Conservation (phyloP, 352 stramenopile genomes). For the Elongisporangium senticosum region DNA sequence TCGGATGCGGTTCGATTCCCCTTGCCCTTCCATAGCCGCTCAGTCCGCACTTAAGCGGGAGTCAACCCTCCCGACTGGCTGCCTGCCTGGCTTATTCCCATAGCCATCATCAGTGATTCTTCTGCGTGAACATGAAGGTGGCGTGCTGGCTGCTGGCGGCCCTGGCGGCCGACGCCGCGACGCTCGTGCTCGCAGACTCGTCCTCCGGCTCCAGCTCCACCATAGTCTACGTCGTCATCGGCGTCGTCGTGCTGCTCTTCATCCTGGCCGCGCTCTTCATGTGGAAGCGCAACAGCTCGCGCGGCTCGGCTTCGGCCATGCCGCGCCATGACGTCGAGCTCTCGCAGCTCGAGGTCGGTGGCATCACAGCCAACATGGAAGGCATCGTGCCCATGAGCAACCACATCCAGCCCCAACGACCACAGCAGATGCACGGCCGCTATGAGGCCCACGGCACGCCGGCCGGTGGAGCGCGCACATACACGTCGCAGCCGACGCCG, state of each 20-base stretch:
- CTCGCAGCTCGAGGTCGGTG: background rate
- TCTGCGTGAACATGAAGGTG: background rate
- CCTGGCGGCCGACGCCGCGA: slow-evolving; percentile 2
- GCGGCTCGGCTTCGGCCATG: background rate
- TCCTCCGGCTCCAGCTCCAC: slow-evolving; percentile 23
- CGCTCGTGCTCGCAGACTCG: slow-evolving; percentile 6
- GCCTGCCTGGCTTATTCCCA: background rate
- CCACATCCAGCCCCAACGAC: slow-evolving; percentile 12
- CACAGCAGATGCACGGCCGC: slow-evolving; percentile 5
- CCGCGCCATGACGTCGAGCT: slow-evolving; percentile 4
- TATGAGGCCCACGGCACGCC: slow-evolving; percentile 14
- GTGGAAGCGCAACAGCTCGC: slow-evolving; percentile 25
- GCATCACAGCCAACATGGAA: background rate
- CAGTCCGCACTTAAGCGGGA: background rate
- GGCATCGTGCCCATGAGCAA: background rate
- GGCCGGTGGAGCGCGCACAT: slow-evolving; percentile 8
- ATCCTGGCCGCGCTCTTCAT: slow-evolving; percentile 42
- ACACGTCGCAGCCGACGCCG: slow-evolving; percentile 20
- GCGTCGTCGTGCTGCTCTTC: slow-evolving; percentile 44
- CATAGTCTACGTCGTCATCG: slow-evolving; percentile 56
- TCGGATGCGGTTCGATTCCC: background rate
- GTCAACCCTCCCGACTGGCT: background rate
- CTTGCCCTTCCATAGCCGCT: background rate
- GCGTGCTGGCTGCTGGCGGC: slow-evolving; percentile 10
- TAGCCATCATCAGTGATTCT: background rate